Percentiles rank a stretch among this genome's conserved stretches.
These are phyloP conservation scores for Exophiala lecanii-corni DNA, from an alignment of 2,329 filamentous ascomycete species.

Conservation along the genomic window DNA sequence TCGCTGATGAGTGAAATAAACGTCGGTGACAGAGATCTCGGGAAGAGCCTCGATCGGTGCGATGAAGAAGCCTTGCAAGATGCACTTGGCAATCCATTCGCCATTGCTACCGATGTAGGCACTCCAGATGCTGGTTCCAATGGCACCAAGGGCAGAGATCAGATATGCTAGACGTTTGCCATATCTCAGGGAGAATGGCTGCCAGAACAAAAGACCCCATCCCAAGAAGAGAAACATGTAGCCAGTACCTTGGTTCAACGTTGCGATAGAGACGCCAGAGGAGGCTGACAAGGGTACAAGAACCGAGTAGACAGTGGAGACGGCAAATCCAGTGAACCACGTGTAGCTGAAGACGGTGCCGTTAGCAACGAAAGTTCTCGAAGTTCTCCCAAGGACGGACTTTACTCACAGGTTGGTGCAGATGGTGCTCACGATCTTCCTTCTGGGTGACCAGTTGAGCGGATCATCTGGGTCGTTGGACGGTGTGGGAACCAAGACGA, in stretches of 20 bases:
- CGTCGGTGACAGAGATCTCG: constrained; percentile 44
- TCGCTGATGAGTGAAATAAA: constrained; percentile 32
- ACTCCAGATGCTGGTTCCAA: constrained; percentile 16
- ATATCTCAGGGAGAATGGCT: constrained; percentile 44
- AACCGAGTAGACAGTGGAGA: constrained; percentile 33
- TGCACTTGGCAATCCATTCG: constrained; percentile 46
- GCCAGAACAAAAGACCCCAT: constrained; percentile 40
- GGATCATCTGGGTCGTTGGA: constrained; percentile 39
- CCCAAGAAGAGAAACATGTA: constrained; percentile 41
- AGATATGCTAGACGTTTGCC: constrained; percentile 32
- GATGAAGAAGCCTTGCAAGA: constrained; percentile 45
- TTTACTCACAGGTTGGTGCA: constrained; percentile 34
- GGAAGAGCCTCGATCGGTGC: constrained; percentile 48
- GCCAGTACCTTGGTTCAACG: constrained; percentile 46
- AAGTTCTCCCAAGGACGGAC: no score
- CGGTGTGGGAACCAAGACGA: constrained; percentile 35
- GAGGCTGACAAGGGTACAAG: constrained; percentile 38
- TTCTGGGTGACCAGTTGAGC: constrained; percentile 34
- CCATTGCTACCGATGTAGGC: constrained; percentile 42
- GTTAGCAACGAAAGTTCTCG: no score
- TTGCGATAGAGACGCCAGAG: constrained; percentile 39
- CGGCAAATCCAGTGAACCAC: constrained; percentile 31
- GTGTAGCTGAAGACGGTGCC: constrained; percentile 31
- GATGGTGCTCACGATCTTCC: constrained; percentile 33
- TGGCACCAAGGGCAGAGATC: constrained; percentile 29